Evolutionary conservation across 2,329 filamentous ascomycete species (phyloP).

Genomic region (Talaromyces marneffei): DNA sequence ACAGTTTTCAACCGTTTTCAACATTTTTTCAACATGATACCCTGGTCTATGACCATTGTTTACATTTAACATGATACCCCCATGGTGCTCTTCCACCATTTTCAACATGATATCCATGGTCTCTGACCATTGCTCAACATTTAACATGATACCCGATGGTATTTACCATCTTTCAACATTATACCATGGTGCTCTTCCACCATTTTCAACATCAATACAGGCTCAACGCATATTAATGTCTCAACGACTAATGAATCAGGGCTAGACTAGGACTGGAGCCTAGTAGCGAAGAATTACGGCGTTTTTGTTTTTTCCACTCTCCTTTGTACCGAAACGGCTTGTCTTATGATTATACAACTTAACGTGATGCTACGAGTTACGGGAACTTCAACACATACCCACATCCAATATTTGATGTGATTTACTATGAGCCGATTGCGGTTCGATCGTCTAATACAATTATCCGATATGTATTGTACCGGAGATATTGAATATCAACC

Average conservation of each 20-base stretch:
- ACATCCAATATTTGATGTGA: not conserved
- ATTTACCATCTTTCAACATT: constrained; percentile 4
- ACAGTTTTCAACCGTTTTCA: not conserved
- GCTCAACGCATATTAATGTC: constrained; percentile 11
- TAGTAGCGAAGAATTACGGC: not conserved
- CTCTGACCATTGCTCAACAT: not conserved
- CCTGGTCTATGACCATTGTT: constrained; percentile 5
- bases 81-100: constrained; percentile 1
- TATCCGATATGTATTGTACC: not conserved
- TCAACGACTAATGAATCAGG: constrained; percentile 12
- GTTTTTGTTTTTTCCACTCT: not conserved
- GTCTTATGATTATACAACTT: not conserved
- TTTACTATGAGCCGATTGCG: not conserved
- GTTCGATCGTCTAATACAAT: not conserved
- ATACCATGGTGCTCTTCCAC: not conserved
- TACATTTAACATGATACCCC: constrained; percentile 2
- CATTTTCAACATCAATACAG: constrained; percentile 9
- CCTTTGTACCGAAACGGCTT: not conserved
- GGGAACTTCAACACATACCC: constrained; percentile 9
- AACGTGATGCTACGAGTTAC: not conserved
- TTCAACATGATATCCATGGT: not conserved
- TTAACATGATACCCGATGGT: not conserved
- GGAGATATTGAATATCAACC: constrained; percentile 9
- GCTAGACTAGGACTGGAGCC: constrained; percentile 5
- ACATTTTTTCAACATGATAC: constrained; percentile 9